Percentiles rank a stretch among this genome's conserved stretches.
phyloP scores from a whole-genome alignment of 306 rosid genomes.

The barrel medic (Medicago truncatula) region MtrunA17r5.0-ANR NC_053046.1:4779001-4779500 shows the following conservation, averaged over 20 bases:
- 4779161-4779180: neutral
- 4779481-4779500: neutral
- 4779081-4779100: neutral
- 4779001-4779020: neutral
- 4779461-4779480: neutral
- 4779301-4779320: constrained; percentile 2
- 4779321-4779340: constrained; percentile 17
- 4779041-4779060: neutral
- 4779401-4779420: constrained; percentile 19
- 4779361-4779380: constrained; percentile 41
- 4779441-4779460: constrained; percentile 5
- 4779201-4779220: constrained; percentile 4
- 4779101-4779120: neutral
- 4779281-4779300: constrained; percentile 20
- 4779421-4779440: constrained; percentile 36
- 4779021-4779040: neutral
- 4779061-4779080: neutral
- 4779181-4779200: neutral
- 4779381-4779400: constrained; percentile 9
- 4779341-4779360: constrained; percentile 34
- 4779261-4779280: neutral
- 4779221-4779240: constrained; percentile 2
- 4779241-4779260: constrained; percentile 37
- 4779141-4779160: neutral
- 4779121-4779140: neutral